Conservation (phyloP, 2,329 filamentous ascomycete species). For the Colletotrichum filicis region DNA sequence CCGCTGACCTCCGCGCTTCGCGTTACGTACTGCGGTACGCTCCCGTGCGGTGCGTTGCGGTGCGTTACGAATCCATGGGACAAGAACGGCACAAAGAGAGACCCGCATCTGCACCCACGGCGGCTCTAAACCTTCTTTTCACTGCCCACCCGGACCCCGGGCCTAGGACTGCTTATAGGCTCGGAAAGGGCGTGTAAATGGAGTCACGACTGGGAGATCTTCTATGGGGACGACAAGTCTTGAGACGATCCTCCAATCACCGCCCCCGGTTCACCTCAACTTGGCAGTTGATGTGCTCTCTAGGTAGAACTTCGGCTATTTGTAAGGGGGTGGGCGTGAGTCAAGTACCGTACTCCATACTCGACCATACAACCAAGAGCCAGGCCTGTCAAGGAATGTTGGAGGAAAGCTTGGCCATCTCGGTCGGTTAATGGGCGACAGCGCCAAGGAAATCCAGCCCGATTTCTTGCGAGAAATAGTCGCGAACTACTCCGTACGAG, state of each 20-base stretch:
- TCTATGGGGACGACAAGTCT: background rate
- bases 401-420: background rate
- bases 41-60: background rate
- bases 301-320: background rate
- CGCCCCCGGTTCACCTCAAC: slow-evolving; percentile 13
- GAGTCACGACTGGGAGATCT: background rate
- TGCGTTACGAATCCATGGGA: background rate
- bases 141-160: background rate
- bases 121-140: slow-evolving; percentile 32
- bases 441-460: background rate
- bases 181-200: background rate
- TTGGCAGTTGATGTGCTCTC: background rate
- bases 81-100: background rate
- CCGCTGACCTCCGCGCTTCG: slow-evolving; percentile 6
- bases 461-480: background rate
- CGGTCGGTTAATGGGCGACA: background rate
- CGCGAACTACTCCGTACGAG: background rate
- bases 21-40: background rate
- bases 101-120: slow-evolving; percentile 17
- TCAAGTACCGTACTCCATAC: background rate
- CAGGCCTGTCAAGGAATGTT: background rate
- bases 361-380: background rate
- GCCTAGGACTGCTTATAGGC: background rate
- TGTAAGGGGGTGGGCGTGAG: background rate
- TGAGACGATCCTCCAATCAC: slow-evolving; percentile 24